Percentiles rank a stretch among this genome's conserved stretches.
Evolutionary conservation across 371 early-diverging fungal species (phyloP).

Genomic region (Mortierella sp.): DNA sequence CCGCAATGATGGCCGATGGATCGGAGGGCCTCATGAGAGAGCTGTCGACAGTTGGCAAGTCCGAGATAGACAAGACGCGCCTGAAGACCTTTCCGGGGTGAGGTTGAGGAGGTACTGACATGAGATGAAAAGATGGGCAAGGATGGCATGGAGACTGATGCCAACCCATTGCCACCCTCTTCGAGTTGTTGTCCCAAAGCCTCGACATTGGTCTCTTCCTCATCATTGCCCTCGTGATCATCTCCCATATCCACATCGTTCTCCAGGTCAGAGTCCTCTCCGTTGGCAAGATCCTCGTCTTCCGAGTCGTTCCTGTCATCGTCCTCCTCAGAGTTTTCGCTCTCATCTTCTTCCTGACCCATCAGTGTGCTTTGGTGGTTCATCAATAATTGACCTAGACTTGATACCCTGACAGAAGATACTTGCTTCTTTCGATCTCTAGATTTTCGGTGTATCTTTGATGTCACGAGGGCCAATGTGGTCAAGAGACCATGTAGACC

Average conservation of each 20-base stretch:
- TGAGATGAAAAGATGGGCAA: too few species aligned
- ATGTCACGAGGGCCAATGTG: constrained; percentile 29
- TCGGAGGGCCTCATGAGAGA: constrained; percentile 58
- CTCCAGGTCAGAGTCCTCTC: constrained; percentile 22
- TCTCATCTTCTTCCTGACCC: constrained; percentile 16
- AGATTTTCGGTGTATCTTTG: constrained; percentile 24
- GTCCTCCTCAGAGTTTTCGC: constrained; percentile 10
- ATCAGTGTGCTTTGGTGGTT: constrained; percentile 31
- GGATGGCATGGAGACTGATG: too few species aligned
- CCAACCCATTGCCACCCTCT: neutral
- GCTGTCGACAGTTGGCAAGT: constrained; percentile 58
- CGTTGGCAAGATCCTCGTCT: constrained; percentile 1
- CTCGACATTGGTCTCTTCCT: constrained; percentile 4
- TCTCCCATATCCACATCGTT: constrained; percentile 9
- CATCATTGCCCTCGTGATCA: constrained; percentile 9
- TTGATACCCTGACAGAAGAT: constrained; percentile 30
- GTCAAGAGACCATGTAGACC: constrained; percentile 54
- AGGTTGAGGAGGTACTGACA: neutral
- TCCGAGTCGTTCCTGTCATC: constrained; percentile 10
- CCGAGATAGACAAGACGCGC: constrained; percentile 57
- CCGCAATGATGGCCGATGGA: constrained; percentile 53
- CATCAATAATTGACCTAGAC: constrained; percentile 27
- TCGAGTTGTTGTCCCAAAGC: constrained; percentile 3
- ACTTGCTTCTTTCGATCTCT: constrained; percentile 25
- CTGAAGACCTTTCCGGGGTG: constrained; percentile 19